phyloP scores from a whole-genome alignment of 371 early-diverging fungal genomes.

The Mortierella sp. region DNA sequence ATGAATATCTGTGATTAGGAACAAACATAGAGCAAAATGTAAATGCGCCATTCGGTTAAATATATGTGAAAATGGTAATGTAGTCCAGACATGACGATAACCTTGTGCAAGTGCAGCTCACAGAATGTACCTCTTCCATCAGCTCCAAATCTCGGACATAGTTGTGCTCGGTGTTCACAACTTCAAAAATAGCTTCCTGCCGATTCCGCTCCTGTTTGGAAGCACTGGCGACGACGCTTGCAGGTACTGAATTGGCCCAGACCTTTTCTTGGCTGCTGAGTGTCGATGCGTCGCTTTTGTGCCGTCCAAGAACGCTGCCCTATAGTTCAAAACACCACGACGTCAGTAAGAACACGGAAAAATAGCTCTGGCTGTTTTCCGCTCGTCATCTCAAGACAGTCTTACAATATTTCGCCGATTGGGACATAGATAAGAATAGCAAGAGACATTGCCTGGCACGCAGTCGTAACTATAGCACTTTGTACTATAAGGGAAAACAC shows the following conservation, averaged over 20 bases:
- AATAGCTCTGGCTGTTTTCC: background rate
- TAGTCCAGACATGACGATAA: background rate
- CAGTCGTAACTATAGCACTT: slow-evolving; percentile 40
- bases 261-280: slow-evolving; percentile 55
- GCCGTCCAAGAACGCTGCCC: slow-evolving; percentile 29
- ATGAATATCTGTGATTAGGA: slow-evolving; percentile 69
- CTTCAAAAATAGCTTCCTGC: slow-evolving; percentile 93
- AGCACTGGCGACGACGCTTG: slow-evolving; percentile 76
- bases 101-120: background rate
- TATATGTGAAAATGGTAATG: too few relatives aligned
- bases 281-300: slow-evolving; percentile 39
- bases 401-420: slow-evolving; percentile 45
- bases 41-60: too few relatives aligned
- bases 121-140: slow-evolving; percentile 70
- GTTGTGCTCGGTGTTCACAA: slow-evolving; percentile 90
- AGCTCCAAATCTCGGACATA: slow-evolving; percentile 87
- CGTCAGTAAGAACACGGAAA: background rate
- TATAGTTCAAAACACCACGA: background rate
- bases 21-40: background rate
- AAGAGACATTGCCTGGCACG: slow-evolving; percentile 35
- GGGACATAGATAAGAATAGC: slow-evolving; percentile 51
- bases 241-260: slow-evolving; percentile 74
- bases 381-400: background rate
- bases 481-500: slow-evolving; percentile 49
- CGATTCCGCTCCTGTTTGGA: slow-evolving; percentile 83